phyloP scores from a whole-genome alignment of 148 eudicot genomes.

The Fagopyrum homotropicum region DNA sequence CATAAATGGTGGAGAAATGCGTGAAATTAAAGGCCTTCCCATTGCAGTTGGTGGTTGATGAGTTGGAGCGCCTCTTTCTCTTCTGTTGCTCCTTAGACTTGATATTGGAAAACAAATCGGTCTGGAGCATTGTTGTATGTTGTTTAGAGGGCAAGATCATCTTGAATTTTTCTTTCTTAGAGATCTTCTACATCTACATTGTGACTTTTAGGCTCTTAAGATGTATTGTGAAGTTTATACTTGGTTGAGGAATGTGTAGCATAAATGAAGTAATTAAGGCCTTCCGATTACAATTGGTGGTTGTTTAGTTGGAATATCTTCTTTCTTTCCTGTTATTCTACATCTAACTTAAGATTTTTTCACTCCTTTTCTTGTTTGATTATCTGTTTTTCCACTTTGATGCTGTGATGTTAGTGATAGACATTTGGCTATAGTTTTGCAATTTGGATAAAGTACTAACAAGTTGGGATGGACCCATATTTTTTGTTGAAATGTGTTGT shows the following conservation, averaged over 20 bases:
- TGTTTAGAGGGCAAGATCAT: background rate
- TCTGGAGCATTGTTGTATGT: background rate
- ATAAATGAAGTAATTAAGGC: background rate
- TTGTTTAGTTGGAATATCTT: background rate
- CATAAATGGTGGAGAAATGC: background rate
- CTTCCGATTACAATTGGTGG: background rate
- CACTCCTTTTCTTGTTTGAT: background rate
- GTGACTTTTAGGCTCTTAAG: background rate
- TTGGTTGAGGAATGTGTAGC: background rate
- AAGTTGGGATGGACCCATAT: background rate
- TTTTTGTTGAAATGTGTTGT: background rate
- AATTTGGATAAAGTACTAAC: background rate
- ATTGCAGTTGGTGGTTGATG: background rate
- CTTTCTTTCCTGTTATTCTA: background rate
- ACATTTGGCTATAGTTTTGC: background rate
- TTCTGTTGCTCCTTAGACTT: background rate
- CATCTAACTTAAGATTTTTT: background rate
- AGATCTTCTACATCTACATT: conserved; percentile 1
- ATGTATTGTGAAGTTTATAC: background rate
- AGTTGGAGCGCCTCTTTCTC: background rate
- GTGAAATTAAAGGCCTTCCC: background rate
- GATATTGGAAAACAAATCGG: background rate
- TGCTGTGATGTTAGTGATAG: background rate
- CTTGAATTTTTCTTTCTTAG: conserved; percentile 5
- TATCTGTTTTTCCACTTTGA: background rate